Evolutionary conservation across 1,284 basidiomycete genomes (phyloP).

Genomic region (Apiotrichum domesticum): DNA sequence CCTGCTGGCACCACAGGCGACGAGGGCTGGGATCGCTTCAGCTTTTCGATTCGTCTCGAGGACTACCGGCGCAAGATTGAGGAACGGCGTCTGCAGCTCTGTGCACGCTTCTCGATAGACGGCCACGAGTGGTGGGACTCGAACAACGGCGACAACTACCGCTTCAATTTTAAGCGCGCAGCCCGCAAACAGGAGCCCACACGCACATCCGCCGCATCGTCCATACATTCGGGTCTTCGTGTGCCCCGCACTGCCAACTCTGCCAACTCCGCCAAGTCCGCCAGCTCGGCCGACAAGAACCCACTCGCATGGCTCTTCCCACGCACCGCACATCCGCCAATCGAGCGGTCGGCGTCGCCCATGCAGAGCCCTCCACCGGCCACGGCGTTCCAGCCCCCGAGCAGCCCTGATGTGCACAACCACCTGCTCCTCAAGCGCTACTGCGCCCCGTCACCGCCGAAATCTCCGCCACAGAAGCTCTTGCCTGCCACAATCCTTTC

Average conservation of each 20-base stretch:
- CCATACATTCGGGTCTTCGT: not conserved
- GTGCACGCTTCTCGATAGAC: constrained; percentile 54
- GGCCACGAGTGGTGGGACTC: constrained; percentile 52
- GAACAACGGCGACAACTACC: constrained; percentile 48
- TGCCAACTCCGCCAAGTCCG: not conserved
- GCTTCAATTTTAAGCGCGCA: constrained; percentile 47
- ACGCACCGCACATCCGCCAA: constrained; percentile 3
- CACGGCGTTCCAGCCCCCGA: constrained; percentile 35
- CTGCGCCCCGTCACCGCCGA: constrained; percentile 44
- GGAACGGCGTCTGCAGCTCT: constrained; percentile 61
- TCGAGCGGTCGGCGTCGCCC: not conserved
- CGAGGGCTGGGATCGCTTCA: constrained; percentile 50
- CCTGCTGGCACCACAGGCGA: constrained; percentile 42
- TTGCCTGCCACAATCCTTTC: constrained; percentile 5
- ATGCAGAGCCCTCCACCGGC: constrained; percentile 21
- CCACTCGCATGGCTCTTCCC: constrained; percentile 37
- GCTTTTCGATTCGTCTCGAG: constrained; percentile 60
- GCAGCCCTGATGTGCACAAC: constrained; percentile 37
- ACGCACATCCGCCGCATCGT: not conserved
- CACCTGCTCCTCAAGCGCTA: constrained; percentile 41
- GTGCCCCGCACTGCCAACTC: not conserved
- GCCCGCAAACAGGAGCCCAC: constrained; percentile 2
- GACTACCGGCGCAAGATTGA: constrained; percentile 65
- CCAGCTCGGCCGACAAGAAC: constrained; percentile 7
- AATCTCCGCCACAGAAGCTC: constrained; percentile 33